Percentiles rank a stretch among this genome's conserved stretches.
These are phyloP conservation scores for Brasilioporus rufonigricans DNA, from an alignment of 768 basidiomycete species.

Conservation along the genomic window DNA sequence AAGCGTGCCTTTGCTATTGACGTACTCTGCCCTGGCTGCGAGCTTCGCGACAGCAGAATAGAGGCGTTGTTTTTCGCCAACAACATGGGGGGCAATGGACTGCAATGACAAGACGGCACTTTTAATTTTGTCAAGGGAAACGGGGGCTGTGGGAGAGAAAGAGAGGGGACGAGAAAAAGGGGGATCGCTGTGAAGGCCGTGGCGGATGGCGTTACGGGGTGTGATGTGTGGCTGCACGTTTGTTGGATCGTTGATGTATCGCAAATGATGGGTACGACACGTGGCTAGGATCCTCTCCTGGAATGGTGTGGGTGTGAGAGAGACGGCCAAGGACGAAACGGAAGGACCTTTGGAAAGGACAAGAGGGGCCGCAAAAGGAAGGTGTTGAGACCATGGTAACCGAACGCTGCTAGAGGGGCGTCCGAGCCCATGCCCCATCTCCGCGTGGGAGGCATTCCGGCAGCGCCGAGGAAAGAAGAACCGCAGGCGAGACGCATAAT, in stretches of 20 bases:
- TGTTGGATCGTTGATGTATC: slow-evolving; percentile 64
- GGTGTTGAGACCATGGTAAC: slow-evolving; percentile 54
- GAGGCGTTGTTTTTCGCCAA: slow-evolving; percentile 36
- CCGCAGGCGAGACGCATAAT: slow-evolving; percentile 66
- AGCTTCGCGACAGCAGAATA: slow-evolving; percentile 38
- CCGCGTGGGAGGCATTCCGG: slow-evolving; percentile 65
- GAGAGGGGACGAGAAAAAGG: slow-evolving; percentile 12
- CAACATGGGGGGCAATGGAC: slow-evolving; percentile 33
- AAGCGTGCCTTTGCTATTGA: slow-evolving; percentile 46
- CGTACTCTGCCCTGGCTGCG: slow-evolving; percentile 34
- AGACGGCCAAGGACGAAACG: background rate
- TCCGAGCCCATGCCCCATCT: slow-evolving; percentile 77
- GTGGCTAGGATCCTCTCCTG: slow-evolving; percentile 82
- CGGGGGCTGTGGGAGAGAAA: slow-evolving; percentile 31
- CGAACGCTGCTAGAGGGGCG: slow-evolving; percentile 40
- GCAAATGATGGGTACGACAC: slow-evolving; percentile 57
- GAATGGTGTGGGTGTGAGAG: background rate
- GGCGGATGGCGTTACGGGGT: slow-evolving; percentile 70
- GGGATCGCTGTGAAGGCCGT: slow-evolving; percentile 29
- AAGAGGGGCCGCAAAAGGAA: slow-evolving; percentile 78
- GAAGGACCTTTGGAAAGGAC: slow-evolving; percentile 59
- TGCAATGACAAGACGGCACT: slow-evolving; percentile 29
- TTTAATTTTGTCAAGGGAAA: slow-evolving; percentile 35
- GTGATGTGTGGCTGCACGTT: slow-evolving; percentile 77
- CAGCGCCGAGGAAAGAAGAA: slow-evolving; percentile 53